Evolutionary conservation across 2,329 filamentous ascomycete species (phyloP), one percentile per base, ranked within the genome.

Genomic region (Ustulina deusta): DNA sequence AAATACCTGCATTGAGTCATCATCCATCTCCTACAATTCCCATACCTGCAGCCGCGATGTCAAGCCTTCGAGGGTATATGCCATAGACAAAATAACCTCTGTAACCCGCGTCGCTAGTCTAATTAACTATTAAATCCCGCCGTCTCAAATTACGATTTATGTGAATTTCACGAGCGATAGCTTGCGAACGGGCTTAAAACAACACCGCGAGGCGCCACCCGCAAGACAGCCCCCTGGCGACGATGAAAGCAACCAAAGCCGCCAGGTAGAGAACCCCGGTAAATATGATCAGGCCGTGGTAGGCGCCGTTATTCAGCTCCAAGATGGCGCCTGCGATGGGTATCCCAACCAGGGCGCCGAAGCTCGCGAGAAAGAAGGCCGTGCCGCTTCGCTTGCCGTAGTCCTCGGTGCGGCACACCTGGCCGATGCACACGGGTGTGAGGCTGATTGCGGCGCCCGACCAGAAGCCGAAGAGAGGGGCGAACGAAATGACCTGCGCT

Each of bases 321-420:
- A 66, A 13, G 17, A 69, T 69, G 5, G 58, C 66, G 15, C 63
- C 66, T 1, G 66, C 66, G 9, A 69, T 69, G 22, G 63, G 63
- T 25, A 69, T 58, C 2, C 66, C 66, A 2, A 38, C 22, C 6
- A 63, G 49, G 11, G 61, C 42, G 13, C 66, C 63, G 20, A 69
- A 69, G 29, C 66, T 66, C 11, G 63, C 55, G 13, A 69, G 59
- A 7, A 69, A 69, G 49, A 66, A 66, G 2, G 66, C 66, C 3
- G 66, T 69, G 20, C 66, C 66, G 36, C 66, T 69, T 15, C 66
- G 49, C 55, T 66, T 66, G 42, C 66, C 66, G 56, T 66, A 69
- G 55, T 66, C 66, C 10, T 66, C 63, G 9, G 66, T 66, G 17
- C 51, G 49, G n/a, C 66, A 69, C 9, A 66, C 66, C 29, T 61